Evolutionary conservation across 768 basidiomycete species (phyloP), one percentile per base, ranked within the genome.

Genomic region (Trametes cubensis): DNA sequence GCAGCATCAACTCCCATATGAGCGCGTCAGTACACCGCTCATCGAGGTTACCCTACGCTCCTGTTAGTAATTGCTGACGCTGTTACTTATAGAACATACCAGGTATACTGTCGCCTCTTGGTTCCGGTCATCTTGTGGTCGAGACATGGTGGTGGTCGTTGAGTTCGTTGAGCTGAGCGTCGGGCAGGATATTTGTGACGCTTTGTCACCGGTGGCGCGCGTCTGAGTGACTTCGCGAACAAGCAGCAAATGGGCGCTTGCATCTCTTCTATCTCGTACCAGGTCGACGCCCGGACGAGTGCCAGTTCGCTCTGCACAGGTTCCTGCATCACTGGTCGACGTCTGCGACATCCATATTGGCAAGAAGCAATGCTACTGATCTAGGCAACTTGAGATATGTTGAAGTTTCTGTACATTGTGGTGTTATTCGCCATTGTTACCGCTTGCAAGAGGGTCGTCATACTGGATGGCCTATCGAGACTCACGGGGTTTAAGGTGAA

Each of bases 1-100:
- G 96, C 41, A 99, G 75, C 96, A 99, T 98, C 49, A 99, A 78
- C 79, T 98, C 96, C 96, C 96, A 98, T 56, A 98, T 81, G 58
- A 98, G 81, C 34, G 95, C 93, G 74, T 98, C 96, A 11, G 91
- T 84, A 70, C 92, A 94, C 59, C 94, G 84, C 75, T 98, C 97
- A 73, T 98, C 96, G 28, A 99, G 84, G 73, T 99, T 98, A 52
- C 96, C 96, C 96, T 98, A 45, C 7, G n/a, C 20, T n/a, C 4
- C 1, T 21, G 25, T 53, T 4, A 60, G 49, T 47, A 30, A 8
- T 17, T 3, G 30, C n/a, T 23, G 6, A 20, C 18, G 23, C 23
- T 4, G 30, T 7, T 3, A 25, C 5, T 1, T 10, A n/a, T 17
- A 26, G 30, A 2, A 70, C 67, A 30, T 30, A 85, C 84, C 55